Evolutionary conservation across 306 rosid genomes (phyloP), one percentile per base, ranked within the genome.

Genomic region (Corylus avellana): DNA sequence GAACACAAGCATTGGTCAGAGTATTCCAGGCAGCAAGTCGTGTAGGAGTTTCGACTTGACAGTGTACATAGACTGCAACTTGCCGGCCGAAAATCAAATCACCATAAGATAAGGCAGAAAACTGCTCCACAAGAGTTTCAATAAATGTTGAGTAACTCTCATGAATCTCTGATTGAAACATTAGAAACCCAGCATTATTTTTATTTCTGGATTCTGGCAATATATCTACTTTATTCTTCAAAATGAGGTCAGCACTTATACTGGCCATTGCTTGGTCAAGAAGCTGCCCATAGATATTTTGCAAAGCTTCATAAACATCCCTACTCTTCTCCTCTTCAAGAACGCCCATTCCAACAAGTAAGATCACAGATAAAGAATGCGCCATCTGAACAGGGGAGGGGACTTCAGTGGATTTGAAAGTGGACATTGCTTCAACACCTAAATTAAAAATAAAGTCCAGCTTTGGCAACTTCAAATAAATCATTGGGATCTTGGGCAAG

Each of bases 111-210:
- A 89, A 57, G 78, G 98, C 91, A 74, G 98, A 89, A 84, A 90
- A 95, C 85, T 92, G 97, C 63, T 95, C 98, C 76, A 91, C 97
- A 79, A 95, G 89, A 78, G 90, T 89, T 81, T 95, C 98, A 59
- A 95, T 79, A 71, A 95, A 84, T 79, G 87, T 83, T 56, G 96
- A 73, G 89, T 92, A 92, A 77, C 94, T 91, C 50, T 90, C 89
- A 79, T 88, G 88, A 81, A 92, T 85, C 84, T 92, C 96, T 9
- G 92, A 86, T 81, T 91, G 88, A 79, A 95, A 95, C 75, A 83
- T 87, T 71, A 95, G 80, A 75, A 92, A 63, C 84, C 86, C 92
- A 53, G 74, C 8, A 86, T 84, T 76, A 70, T 73, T 75, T 57
- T 83, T 79, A 48, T 86, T 88, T 67, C 77, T 81, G 27, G 62